Conservation (phyloP, 345 rosid genomes). For the Corymbia maculata region DNA sequence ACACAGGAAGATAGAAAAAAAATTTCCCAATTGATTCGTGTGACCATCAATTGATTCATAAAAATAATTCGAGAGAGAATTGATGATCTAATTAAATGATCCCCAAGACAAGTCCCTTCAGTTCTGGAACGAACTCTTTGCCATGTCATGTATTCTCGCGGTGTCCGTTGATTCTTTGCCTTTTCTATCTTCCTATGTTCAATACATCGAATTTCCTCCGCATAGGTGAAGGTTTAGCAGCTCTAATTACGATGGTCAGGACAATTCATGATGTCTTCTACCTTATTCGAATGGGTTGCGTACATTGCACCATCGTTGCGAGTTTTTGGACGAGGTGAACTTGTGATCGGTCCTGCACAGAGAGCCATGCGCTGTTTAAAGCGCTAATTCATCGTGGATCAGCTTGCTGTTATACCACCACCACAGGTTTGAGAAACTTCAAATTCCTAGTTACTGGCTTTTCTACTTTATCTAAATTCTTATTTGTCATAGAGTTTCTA, state of each 20-base stretch:
- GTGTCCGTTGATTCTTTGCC: conserved; percentile 79
- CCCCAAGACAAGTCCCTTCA: conserved; percentile 75
- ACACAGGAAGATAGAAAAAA: neutral
- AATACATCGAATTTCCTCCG: conserved; percentile 45
- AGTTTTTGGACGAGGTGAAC: conserved; percentile 93
- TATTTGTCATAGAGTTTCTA: neutral
- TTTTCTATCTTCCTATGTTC: conserved; percentile 64
- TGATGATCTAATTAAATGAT: conserved; percentile 12
- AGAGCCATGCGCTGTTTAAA: conserved; percentile 54
- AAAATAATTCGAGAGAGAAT: neutral
- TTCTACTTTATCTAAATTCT: neutral
- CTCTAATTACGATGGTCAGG: conserved; percentile 41
- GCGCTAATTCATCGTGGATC: conserved; percentile 61
- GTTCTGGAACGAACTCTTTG: conserved; percentile 67
- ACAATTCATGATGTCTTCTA: conserved; percentile 52
- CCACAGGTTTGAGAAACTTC: conserved; percentile 50
- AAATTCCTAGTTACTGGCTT: neutral
- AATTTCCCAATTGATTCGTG: neutral
- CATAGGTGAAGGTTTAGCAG: conserved; percentile 47
- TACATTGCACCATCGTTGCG: conserved; percentile 78
- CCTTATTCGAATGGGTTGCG: conserved; percentile 54
- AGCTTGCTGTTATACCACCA: conserved; percentile 69
- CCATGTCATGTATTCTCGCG: conserved; percentile 57
- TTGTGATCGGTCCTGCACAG: conserved; percentile 65
- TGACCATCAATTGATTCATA: neutral